Conservation (phyloP, 2,329 filamentous ascomycete genomes). For the Penicillium hordei region DNA sequence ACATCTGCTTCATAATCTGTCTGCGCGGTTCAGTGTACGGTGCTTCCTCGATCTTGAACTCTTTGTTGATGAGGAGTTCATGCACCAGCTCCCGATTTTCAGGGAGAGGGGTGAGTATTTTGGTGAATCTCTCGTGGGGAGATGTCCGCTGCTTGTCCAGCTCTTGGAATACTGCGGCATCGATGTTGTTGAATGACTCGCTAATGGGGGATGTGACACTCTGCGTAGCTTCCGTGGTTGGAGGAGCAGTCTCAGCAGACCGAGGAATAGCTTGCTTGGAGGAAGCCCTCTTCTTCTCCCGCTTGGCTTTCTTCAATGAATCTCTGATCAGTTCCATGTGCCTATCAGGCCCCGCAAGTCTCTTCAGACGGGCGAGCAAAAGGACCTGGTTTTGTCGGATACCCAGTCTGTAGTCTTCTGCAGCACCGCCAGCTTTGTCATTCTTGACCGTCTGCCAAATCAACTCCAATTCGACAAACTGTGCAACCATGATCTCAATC, state of each 20-base stretch:
- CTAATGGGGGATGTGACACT: conserved; percentile 42
- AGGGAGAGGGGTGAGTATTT: conserved; percentile 60
- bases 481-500: conserved; percentile 65
- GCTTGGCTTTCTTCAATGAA: conserved; percentile 60
- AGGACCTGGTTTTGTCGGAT: conserved; percentile 66
- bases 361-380: conserved; percentile 61
- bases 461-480: conserved; percentile 64
- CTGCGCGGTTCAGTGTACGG: conserved; percentile 53
- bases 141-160: conserved; percentile 37
- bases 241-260: conserved; percentile 46
- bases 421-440: conserved; percentile 60
- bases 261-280: conserved; percentile 60
- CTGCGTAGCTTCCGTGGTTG: conserved; percentile 37
- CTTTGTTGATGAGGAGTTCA: conserved; percentile 64
- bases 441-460: conserved; percentile 69
- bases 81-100: conserved; percentile 63
- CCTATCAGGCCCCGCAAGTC: conserved; percentile 60
- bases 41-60: conserved; percentile 58
- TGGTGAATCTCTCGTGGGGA: conserved; percentile 46
- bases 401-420: conserved; percentile 63
- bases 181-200: conserved; percentile 42
- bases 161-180: conserved; percentile 35
- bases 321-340: conserved; percentile 61
- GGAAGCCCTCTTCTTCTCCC: conserved; percentile 51
- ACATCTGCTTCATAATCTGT: conserved; percentile 59